Evolutionary conservation across 2,329 filamentous ascomycete species (phyloP), one percentile per base, ranked within the genome.

Genomic region (Delphinella strobiligena): DNA sequence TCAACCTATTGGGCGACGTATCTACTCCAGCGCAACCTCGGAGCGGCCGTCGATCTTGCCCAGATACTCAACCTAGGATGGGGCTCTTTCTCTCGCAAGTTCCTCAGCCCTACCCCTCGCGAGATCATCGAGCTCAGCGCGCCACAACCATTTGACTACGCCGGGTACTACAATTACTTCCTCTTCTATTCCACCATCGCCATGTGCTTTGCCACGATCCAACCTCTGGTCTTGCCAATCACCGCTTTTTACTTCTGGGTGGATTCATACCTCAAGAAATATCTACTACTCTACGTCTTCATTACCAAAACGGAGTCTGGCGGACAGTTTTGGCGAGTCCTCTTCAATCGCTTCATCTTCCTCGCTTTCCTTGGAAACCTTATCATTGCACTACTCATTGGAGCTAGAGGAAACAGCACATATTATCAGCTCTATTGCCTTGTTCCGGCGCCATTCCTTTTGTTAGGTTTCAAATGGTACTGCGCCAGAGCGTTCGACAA

Each of bases 81-180:
- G 69, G 81, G 84, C 45, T 94, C 86, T 54, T 82, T 91, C 58
- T 75, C 80, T 45, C 80, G 86, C 55, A 89, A 80, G 40, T 91
- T 95, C 52, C 74, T 84, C 18, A 81, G 77, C 45, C 89, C 89
- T 3, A 96, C 91, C 2, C 91, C 91, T 4, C 74, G 91, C 49
- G 82, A 94, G 58, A 68, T 91, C 49, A 96, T 96, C 49, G 85
- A 94, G 59, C 75, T 91, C 54, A 94, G 88, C 1, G 91, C 91
- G 3, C 91, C 91, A 1, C 88, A 85, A 2, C 70, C 84, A 0
- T 95, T 98, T 58, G 88, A 96, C 50, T 96, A 95, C 54, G 86
- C 91, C 43, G 86, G 78, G 51, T 96, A 96, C 64, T 98, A 95
- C 72, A 96, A 95, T 61, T 96, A 93, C 60, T 95, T 95, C 61